Conservation (phyloP, 2,329 filamentous ascomycete genomes). For the Aphanocladium album region DNA sequence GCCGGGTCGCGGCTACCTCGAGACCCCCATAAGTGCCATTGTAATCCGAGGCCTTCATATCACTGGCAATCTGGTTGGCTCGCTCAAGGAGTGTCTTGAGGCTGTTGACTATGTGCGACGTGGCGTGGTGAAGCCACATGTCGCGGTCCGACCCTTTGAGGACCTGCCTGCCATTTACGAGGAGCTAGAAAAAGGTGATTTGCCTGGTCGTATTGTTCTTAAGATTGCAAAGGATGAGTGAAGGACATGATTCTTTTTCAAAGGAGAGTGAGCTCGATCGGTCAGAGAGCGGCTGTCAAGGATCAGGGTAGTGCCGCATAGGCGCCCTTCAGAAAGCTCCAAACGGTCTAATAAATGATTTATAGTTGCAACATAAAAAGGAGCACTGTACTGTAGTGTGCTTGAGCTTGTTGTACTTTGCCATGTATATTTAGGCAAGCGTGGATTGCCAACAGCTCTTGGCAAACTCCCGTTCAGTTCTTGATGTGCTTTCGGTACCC, state of each 20-base stretch:
- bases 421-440: too few species aligned
- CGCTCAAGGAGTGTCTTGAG: slow-evolving; percentile 18
- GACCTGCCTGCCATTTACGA: slow-evolving; percentile 15
- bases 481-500: not conserved
- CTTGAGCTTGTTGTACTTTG: too few species aligned
- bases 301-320: too few species aligned
- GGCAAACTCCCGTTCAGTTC: too few species aligned
- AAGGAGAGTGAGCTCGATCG: not conserved
- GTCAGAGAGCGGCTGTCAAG: too few species aligned
- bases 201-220: slow-evolving; percentile 15
- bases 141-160: slow-evolving; percentile 13
- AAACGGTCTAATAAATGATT: too few species aligned
- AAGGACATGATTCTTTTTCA: not conserved
- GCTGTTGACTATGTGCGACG: slow-evolving; percentile 16
- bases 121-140: slow-evolving; percentile 16
- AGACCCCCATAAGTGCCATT: slow-evolving; percentile 17
- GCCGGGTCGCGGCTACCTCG: slow-evolving; percentile 13
- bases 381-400: too few species aligned
- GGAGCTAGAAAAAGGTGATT: slow-evolving; percentile 15
- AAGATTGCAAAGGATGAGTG: slow-evolving; percentile 18
- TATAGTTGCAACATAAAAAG: too few species aligned
- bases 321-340: too few species aligned
- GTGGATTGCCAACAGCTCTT: not conserved
- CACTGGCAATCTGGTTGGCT: slow-evolving; percentile 16
- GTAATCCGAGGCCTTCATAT: slow-evolving; percentile 16